phyloP scores from a whole-genome alignment of 805 yeast species.

The Debaryomyces tyrocola region DNA sequence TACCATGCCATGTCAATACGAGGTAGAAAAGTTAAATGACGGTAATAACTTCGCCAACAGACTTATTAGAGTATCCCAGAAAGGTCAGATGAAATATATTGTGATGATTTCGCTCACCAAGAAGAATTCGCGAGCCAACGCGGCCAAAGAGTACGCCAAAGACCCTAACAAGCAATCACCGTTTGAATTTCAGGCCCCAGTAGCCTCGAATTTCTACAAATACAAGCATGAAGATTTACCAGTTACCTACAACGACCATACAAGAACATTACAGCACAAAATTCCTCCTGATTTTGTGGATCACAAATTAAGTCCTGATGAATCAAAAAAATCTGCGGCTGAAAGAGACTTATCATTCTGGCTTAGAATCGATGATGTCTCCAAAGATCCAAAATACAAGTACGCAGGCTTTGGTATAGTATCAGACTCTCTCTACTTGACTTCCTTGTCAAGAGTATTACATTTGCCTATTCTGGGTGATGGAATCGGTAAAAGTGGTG shows the following conservation, averaged over 20 bases:
- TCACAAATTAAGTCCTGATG: constrained; percentile 20
- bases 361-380: constrained; percentile 24
- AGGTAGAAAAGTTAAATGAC: constrained; percentile 33
- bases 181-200: constrained; percentile 27
- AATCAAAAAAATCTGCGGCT: constrained; percentile 22
- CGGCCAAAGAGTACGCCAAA: constrained; percentile 12
- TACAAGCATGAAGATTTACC: constrained; percentile 19
- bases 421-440: constrained; percentile 33
- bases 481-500: constrained; percentile 19
- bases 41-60: constrained; percentile 39
- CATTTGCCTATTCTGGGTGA: constrained; percentile 21
- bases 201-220: constrained; percentile 20
- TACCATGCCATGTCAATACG: constrained; percentile 24
- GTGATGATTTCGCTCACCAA: constrained; percentile 37
- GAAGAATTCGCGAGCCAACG: constrained; percentile 23
- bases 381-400: constrained; percentile 14
- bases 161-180: constrained; percentile 25
- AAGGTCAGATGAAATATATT: constrained; percentile 28
- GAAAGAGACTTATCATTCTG: constrained; percentile 34
- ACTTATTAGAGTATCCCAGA: constrained; percentile 29
- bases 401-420: constrained; percentile 33
- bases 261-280: constrained; percentile 22
- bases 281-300: constrained; percentile 27
- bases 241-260: constrained; percentile 13
- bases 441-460: constrained; percentile 26